Evolutionary conservation across 108 stramenopile genomes (phyloP).

Genomic region (Seminavis robusta): DNA sequence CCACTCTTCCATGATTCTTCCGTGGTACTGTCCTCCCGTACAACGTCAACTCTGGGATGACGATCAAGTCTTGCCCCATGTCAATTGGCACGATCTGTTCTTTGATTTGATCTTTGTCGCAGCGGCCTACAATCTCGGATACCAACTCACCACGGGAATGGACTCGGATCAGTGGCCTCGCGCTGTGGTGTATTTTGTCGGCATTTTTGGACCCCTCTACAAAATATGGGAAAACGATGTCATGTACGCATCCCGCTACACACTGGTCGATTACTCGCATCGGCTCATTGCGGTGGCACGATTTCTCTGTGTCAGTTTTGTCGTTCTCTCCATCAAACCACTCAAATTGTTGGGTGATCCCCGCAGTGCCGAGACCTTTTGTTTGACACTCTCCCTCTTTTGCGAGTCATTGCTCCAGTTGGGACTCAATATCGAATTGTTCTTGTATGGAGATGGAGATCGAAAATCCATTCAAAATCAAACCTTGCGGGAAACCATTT

Average conservation of each 20-base stretch:
- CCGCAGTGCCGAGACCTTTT: constrained; percentile 4
- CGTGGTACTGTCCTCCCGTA: constrained; percentile 32
- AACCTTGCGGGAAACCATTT: not conserved
- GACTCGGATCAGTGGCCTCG: too few relatives aligned
- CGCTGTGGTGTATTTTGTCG: too few relatives aligned
- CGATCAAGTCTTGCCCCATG: constrained; percentile 34
- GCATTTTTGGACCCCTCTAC: too few relatives aligned
- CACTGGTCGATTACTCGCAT: constrained; percentile 18
- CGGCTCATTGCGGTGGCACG: constrained; percentile 18
- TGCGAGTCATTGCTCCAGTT: constrained; percentile 10
- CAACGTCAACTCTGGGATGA: constrained; percentile 54
- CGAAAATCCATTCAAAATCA: constrained; percentile 14
- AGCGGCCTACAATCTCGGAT: constrained; percentile 63
- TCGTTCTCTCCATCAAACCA: constrained; percentile 18
- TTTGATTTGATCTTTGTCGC: constrained; percentile 69
- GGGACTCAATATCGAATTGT: constrained; percentile 12
- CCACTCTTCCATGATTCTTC: too few relatives aligned
- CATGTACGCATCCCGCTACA: constrained; percentile 13
- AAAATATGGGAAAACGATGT: too few relatives aligned
- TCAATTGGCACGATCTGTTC: constrained; percentile 67
- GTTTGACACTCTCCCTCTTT: constrained; percentile 8
- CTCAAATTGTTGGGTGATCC: constrained; percentile 15
- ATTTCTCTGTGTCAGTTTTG: constrained; percentile 11
- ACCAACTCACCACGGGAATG: too few relatives aligned
- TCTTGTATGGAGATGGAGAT: constrained; percentile 10